Base-by-base conservation (phyloP, 495 filamentous ascomycete genomes). In the Neurospora hispaniola region DNA sequence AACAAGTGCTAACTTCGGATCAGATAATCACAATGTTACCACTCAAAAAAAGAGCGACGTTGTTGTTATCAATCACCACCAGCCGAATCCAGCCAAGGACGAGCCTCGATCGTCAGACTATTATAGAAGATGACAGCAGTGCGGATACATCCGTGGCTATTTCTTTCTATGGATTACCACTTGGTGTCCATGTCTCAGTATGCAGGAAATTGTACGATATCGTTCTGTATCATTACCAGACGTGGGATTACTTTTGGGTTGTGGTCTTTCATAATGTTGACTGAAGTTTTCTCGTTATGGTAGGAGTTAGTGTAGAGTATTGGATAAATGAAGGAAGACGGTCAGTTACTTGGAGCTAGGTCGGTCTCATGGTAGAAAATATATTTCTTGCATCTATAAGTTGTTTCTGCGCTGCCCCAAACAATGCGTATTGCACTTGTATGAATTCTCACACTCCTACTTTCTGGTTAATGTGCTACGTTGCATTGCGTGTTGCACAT, bases 51-150 rank as follows among this genome's bases (percentile, higher is more conserved):
- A 66, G 10, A 3, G 41, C 11, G 31, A 12, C n/a, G n/a, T 59
- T 35, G 68, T 74, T 20, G 39, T 79, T 18, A 70, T 79, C 43
- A 44, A 77, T 10, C 76, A 79, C 35, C 27, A 75, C 68, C 71
- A 70, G 11, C 18, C 73, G 27, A 77, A 73, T 62, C 43, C 74
- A 0, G 66, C 68, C 66, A 62, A 44, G 9, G 71, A 75, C n/a
- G 75, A 77, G 69, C 75, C 77, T 3, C 73, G 68, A 35, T 68
- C 77, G 3, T 77, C 71, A 4, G 72, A 77, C 20, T 44, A 43
- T 40, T n/a, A 62, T 31, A 62, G 27, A 5, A 66, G 54, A 38
- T 66, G 18, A 66, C 14, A 9, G 7, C 31, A 14, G 23, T 31
- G 20, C 20, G 12, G 54, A 31, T 31, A 20, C 14, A 27, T 14